Conservation (phyloP, 345 rosid species). For the Eucalyptus urophylla region DNA sequence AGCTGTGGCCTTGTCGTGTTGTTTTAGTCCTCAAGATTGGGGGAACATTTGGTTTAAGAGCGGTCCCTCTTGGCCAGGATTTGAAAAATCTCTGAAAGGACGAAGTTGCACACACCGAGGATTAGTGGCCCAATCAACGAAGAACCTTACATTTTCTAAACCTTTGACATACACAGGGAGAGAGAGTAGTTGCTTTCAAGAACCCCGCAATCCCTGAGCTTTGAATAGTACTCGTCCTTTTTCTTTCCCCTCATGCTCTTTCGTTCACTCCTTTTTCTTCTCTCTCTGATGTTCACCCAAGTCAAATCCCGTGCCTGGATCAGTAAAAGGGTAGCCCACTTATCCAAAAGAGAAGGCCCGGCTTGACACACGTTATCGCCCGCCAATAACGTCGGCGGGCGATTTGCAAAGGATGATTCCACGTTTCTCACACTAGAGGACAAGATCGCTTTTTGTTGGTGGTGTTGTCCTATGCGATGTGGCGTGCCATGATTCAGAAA, state of each 20-base stretch:
- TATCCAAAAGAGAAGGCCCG: background rate
- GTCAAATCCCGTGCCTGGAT: background rate
- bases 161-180: background rate
- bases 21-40: slow-evolving; percentile 10
- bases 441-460: background rate
- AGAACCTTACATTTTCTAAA: background rate
- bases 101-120: background rate
- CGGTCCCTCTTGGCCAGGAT: slow-evolving; percentile 6
- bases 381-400: background rate
- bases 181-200: background rate
- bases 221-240: background rate
- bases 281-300: background rate
- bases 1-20: slow-evolving; percentile 27
- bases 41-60: background rate
- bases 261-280: background rate
- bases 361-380: background rate
- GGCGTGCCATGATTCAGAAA: background rate
- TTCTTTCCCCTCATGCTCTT: background rate
- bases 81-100: background rate
- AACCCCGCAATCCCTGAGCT: background rate
- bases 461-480: background rate
- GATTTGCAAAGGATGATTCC: background rate
- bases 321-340: background rate
- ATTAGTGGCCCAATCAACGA: background rate
- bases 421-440: background rate